These are phyloP conservation scores for Aureobasidium lini DNA, from an alignment of 2,329 filamentous ascomycete genomes.

Conservation along the genomic window DNA sequence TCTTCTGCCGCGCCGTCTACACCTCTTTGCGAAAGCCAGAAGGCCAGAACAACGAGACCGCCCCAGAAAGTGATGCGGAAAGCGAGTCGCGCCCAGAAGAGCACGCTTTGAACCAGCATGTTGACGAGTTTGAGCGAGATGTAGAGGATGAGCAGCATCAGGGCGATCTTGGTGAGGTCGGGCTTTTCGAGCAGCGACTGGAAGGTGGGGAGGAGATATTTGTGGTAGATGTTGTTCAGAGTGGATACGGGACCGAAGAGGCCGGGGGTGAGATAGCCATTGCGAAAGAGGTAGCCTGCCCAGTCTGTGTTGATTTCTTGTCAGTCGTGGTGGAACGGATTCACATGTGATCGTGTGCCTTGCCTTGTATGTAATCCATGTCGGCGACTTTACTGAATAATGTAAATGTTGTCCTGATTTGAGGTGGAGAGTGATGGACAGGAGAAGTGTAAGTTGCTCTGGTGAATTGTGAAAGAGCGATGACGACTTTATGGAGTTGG, in stretches of 20 bases:
- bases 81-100: conserved; percentile 68
- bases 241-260: conserved; percentile 19
- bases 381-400: not conserved
- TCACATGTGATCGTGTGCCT: conserved; percentile 5
- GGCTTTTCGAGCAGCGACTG: conserved; percentile 28
- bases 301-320: conserved; percentile 22
- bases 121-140: conserved; percentile 57
- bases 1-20: conserved; percentile 58
- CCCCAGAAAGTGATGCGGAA: conserved; percentile 60
- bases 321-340: conserved; percentile 1
- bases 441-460: too few relatives aligned
- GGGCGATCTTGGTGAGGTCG: conserved; percentile 44
- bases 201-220: conserved; percentile 25
- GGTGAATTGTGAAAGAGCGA: not conserved
- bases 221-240: conserved; percentile 19
- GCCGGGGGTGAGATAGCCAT: conserved; percentile 17
- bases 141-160: conserved; percentile 55
- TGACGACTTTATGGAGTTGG: not conserved
- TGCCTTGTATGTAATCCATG: conserved; percentile 27
- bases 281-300: conserved; percentile 22
- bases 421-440: not conserved
- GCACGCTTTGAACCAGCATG: conserved; percentile 62
- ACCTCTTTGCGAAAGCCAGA: conserved; percentile 55
- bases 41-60: conserved; percentile 45
- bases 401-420: not conserved